Evolutionary conservation across 2,329 filamentous ascomycete genomes (phyloP), one percentile per base, ranked within the genome.

Genomic region (Aspergillus tanneri): DNA sequence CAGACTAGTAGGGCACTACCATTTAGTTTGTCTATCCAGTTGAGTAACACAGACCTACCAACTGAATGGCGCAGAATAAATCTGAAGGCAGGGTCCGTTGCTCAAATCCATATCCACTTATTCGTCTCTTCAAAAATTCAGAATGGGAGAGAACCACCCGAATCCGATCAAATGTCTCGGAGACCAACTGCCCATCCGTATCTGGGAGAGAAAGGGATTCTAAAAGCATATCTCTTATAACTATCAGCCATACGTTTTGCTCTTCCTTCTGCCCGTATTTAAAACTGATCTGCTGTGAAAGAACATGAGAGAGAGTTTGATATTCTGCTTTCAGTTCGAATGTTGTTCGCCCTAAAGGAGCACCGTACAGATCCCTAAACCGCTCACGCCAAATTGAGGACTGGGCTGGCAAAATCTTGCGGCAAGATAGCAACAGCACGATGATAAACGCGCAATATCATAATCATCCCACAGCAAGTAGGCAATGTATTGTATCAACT

Each of bases 401-500:
- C 2, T 62, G 43, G 1, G 55, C 35, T 1, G 60, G 60, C 6
- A 67, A 46, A 12, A 71, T 56, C 10, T 55, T 50, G 42, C 37
- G 5, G 57, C 55, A 7, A 70, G 46, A 5, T 46, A 56, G 6
- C 49, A 54, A 49, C 66, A 66, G 19, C 62, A 56, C 9, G 49
- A 51, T 16, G 59, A 54, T 27, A 73, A 54, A 14, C 55, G 62
- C 3, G 56, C 27, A 2, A 72, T 23, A 43, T 73, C 71, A 2
- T 25, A 28, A 37, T 73, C 67, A 1, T 19, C 51, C 11, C 56
- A 47, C 3, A 70, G 56, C 9, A 60, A 43, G 36, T 46, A 57
- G 7, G 65, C 64, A 12, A 70, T 65, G 10, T 56, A 9, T 39
- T 70, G 66, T 5, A 69, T 55, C 11, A 70, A 46, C 68, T 71